Evolutionary conservation across 192 early-diverging fungal species (phyloP), one percentile per base, ranked within the genome.

Genomic region (Ambispora gerdemannii): DNA sequence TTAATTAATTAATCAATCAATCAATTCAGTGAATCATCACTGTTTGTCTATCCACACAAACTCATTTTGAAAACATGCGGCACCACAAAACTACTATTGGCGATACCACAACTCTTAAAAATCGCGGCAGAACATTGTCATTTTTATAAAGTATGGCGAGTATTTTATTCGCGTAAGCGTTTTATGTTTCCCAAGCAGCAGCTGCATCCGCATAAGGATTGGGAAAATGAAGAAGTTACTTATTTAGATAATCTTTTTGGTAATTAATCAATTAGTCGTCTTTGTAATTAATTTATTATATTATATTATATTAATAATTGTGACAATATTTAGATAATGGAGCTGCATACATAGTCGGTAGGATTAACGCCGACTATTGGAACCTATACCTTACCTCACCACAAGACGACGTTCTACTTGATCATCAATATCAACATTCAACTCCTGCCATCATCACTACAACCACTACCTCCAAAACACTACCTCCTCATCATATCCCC

Each of bases 51-150:
- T 76, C 87, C 90, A n/a, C 90, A 97, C 84, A 92, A 93, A 70
- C 69, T 98, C 33, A 92, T 98, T 53, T 81, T 98, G 66, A 98
- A 98, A 83, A 98, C 96, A 13, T 98, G 96, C 79, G 96, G 96
- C 20, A 97, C 96, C 11, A 98, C 96, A 20, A 96, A 93, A 10
- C 80, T 98, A 28, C 77, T 98, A 75, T 83, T 91, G 70, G 92
- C 96, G 33, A 75, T 98, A 58, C 91, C 93, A 38, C 80, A 87
- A 59, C 90, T 98, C 51, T 75, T 98, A 15, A 85, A 91, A 64
- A 92, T 96, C 75, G 95, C 92, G 2, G 73, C 78, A 30, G 78
- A 81, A 52, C 78, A 80, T 62, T 90, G 83, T 61, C 82, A 85
- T 7, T 74, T 91, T 19, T 77, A 82, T 62, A 84, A 84, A 55